Base-by-base conservation (phyloP, 257 asterid species). In the Anisodus tanguticus region DNA sequence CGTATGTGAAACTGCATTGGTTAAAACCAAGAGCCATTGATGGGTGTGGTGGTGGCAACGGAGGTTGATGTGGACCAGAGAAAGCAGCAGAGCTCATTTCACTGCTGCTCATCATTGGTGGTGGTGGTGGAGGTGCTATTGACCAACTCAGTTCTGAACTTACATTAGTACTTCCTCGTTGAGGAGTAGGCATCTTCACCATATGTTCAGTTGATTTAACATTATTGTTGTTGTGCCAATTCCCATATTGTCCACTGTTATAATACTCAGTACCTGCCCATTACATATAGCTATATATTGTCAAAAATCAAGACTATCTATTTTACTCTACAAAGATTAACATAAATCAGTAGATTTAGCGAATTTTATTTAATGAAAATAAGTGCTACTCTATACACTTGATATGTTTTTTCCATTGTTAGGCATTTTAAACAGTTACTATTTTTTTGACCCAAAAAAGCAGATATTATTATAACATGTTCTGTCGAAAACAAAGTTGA, bases 101-200 rank as follows among this genome's bases (percentile, higher is more conserved):
- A 67, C 92, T 87, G 86, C 98, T 93, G 83, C 76, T 85, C 90
- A 87, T 80, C 95, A 87, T 76, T 93, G 90, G 90, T 10, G 98
- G 97, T 1, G 94, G 98, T 0, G 98, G 98, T 5, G 99, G 99
- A 0, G 98, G 97, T 22, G 85, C 90, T 7, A 89, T 83, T n/a
- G 91, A 87, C 98, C 98, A 93, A 1, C 90, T 84, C 35, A 87
- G 87, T 41, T 95, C 99, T 1, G 97, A 91, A 85, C 97, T 95
- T 66, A 93, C 89, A 3, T 79, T 90, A 2, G 88, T 88, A 80
- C 97, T 95, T 5, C 68, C 70, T 0, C 87, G 87, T 77, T 77
- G 91, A 2, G 87, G 90, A 8, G 88, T 86, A 1, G 93, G 97
- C 83, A 92, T 89, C 79, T 89, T 91, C 41, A 89, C 82, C 19